Base-by-base conservation (phyloP, 352 stramenopile genomes). In the Phytophthora constricta region DNA sequence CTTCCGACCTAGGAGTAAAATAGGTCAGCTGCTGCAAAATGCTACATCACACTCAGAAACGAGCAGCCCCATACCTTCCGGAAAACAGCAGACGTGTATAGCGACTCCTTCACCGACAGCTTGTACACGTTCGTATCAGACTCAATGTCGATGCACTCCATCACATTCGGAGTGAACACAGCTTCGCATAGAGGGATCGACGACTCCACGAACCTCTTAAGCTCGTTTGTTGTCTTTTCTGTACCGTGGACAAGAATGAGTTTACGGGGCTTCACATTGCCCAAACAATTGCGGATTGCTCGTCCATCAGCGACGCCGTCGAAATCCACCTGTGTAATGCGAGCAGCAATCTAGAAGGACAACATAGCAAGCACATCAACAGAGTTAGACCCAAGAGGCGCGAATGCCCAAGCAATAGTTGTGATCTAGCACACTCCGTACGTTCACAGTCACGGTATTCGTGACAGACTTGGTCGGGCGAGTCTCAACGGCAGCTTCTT, bases 101-200 rank as follows among this genome's bases (percentile, higher is more conserved):
- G 62, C 43, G 87, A 90, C 43, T 96, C 89, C 55, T 94, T 96
- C 46, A 96, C 75, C 2, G 87, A 84, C 14, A 96, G 70, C 63
- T 96, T 96, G 83, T 93, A 96, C 51, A 96, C 87, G 33, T 93
- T 96, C 55, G 89, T 96, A 64, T 95, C 89, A 23, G 87, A 96
- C 59, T 96, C 89, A 47, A 96, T 96, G 63, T 96, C 89, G 60
- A 96, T 95, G 64, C 87, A 96, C 51, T 96, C 89, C 80, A 94
- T 93, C 4, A 90, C 76, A 43, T 92, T 88, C 7, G 89, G 89
- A 14, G 85, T 93, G 74, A 95, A 96, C 25, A 96, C 85, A 14
- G 86, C 86, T 68, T 96, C 89, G 61, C 89, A 96, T 58, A 84
- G 70, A 26, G 89, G 85, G 60, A 96, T 95, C 2, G 83, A 92